Percentiles rank a stretch among this genome's conserved stretches.
Evolutionary conservation across 192 early-diverging fungal genomes (phyloP).

Genomic region (Hyaloraphidium curvatum): DNA sequence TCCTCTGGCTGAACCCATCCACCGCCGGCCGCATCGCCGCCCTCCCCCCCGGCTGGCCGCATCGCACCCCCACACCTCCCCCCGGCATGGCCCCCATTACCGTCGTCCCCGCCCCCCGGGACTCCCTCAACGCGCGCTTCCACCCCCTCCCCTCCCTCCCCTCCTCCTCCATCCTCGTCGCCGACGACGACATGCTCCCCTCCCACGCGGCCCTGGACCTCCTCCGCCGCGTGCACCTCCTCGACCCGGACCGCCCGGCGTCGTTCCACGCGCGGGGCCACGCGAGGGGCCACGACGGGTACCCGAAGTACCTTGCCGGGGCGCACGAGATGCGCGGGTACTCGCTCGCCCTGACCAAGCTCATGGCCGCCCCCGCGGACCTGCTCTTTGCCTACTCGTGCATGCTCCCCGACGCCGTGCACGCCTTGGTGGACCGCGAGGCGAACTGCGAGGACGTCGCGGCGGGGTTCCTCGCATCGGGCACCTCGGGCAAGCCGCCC

Average conservation of each 20-base stretch:
- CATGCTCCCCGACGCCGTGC: conserved; percentile 7
- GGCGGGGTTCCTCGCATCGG: conserved; percentile 11
- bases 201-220: conserved; percentile 10
- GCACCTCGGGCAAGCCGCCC: conserved; percentile 8
- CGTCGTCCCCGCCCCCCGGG: neutral
- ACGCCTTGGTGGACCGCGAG: conserved; percentile 8
- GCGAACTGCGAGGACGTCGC: conserved; percentile 16
- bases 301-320: neutral
- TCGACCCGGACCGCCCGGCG: neutral
- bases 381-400: conserved; percentile 13
- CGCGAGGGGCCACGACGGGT: neutral
- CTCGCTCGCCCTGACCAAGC: conserved; percentile 13
- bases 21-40: no score
- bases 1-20: no score
- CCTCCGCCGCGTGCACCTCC: neutral
- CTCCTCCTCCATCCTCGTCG: conserved; percentile 12
- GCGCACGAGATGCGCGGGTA: conserved; percentile 4
- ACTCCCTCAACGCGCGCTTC: conserved; percentile 20
- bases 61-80: no score
- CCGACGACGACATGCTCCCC: conserved; percentile 16
- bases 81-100: neutral
- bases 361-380: conserved; percentile 13
- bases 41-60: no score
- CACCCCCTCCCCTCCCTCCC: conserved; percentile 7
- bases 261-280: neutral